These are phyloP conservation scores for Salvia splendens DNA, from an alignment of 257 asterid species.

Conservation along the genomic window DNA sequence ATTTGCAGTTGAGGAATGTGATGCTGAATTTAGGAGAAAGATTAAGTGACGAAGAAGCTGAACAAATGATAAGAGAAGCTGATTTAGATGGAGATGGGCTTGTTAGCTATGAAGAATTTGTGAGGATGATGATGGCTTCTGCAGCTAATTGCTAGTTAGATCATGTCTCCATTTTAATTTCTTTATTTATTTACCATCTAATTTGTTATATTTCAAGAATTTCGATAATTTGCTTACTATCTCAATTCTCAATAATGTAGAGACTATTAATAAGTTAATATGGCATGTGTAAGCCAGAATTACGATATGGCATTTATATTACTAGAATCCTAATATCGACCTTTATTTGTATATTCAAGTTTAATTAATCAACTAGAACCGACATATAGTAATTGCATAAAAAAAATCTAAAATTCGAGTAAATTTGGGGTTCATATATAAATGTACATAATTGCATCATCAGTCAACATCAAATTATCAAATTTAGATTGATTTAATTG, in stretches of 20 bases:
- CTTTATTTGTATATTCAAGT: too few species aligned
- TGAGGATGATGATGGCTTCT: constrained; percentile 52
- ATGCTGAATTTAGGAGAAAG: constrained; percentile 85
- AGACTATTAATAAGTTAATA: constrained; percentile 2
- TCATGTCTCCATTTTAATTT: neutral
- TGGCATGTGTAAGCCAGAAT: neutral
- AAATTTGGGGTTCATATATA: too few species aligned
- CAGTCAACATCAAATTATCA: too few species aligned
- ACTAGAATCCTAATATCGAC: neutral
- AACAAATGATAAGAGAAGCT: constrained; percentile 82
- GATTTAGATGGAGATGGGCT: constrained; percentile 84
- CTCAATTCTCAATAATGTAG: constrained; percentile 30
- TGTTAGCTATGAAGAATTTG: constrained; percentile 81
- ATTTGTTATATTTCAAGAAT: constrained; percentile 21
- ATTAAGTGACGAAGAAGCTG: constrained; percentile 75
- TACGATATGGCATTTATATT: neutral
- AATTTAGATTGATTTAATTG: too few species aligned
- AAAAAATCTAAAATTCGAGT: too few species aligned
- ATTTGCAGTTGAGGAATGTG: constrained; percentile 68
- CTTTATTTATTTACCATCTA: constrained; percentile 12
- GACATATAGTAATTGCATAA: too few species aligned
- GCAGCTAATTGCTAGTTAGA: constrained; percentile 22
- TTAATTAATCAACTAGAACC: too few species aligned
- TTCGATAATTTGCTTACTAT: neutral
- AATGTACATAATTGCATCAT: too few species aligned